These are phyloP conservation scores for Solanum hybrid DNA, from an alignment of 305 asterid species.

Conservation along the genomic window DNA sequence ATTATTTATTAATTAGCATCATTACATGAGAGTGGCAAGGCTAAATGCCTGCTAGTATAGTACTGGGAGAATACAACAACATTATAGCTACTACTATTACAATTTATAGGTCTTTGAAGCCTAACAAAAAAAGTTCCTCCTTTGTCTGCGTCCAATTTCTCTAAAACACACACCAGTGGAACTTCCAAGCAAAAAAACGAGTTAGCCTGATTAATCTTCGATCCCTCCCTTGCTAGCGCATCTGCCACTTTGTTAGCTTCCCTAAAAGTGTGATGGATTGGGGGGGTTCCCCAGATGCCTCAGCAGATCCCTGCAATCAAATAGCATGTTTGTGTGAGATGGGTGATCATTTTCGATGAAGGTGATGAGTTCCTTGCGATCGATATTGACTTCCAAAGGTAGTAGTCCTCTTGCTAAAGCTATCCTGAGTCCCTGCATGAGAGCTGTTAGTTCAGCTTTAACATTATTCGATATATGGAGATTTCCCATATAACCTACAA, in stretches of 20 bases:
- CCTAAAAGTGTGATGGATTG: neutral
- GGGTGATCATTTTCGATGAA: neutral
- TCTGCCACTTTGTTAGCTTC: neutral
- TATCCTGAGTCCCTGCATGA: no score
- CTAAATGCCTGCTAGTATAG: no score
- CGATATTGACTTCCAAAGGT: neutral
- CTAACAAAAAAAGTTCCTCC: neutral
- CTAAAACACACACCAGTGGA: neutral
- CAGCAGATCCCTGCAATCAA: neutral
- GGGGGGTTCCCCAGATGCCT: neutral
- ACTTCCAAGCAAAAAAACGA: neutral
- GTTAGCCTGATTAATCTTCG: neutral
- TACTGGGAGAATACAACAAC: no score
- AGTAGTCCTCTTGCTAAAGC: no score
- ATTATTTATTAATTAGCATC: no score
- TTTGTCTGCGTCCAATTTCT: neutral
- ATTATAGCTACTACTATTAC: neutral
- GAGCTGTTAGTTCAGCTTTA: no score
- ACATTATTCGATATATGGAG: no score
- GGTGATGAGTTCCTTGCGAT: neutral
- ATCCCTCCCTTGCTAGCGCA: neutral
- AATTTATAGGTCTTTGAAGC: neutral
- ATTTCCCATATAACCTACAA: no score
- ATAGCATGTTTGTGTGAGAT: neutral
- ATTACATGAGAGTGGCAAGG: no score